These are phyloP conservation scores for barley (Hordeum vulgare) DNA, from an alignment of 176 grass and related monocot genomes.

Conservation along the genomic window MorexV3_pseudomolecules_assembly NC_058520.1:52899642-52900141, in stretches of 20 bases:
- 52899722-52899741: too few species aligned
- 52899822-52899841: too few species aligned
- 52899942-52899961: not conserved
- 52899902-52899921: not conserved
- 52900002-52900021: not conserved
- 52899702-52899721: too few species aligned
- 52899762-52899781: too few species aligned
- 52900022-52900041: not conserved
- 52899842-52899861: not conserved
- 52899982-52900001: not conserved
- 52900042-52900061: too few species aligned
- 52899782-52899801: too few species aligned
- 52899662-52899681: not conserved
- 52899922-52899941: not conserved
- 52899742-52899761: too few species aligned
- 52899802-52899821: too few species aligned
- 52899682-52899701: not conserved
- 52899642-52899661: not conserved
- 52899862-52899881: not conserved
- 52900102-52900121: too few species aligned
- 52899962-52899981: not conserved
- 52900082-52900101: too few species aligned
- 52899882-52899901: not conserved
- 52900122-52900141: too few species aligned
- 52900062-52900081: too few species aligned